Base-by-base conservation (phyloP, 176 grass and related monocot species). In the Aegilops umbellulata region DNA sequence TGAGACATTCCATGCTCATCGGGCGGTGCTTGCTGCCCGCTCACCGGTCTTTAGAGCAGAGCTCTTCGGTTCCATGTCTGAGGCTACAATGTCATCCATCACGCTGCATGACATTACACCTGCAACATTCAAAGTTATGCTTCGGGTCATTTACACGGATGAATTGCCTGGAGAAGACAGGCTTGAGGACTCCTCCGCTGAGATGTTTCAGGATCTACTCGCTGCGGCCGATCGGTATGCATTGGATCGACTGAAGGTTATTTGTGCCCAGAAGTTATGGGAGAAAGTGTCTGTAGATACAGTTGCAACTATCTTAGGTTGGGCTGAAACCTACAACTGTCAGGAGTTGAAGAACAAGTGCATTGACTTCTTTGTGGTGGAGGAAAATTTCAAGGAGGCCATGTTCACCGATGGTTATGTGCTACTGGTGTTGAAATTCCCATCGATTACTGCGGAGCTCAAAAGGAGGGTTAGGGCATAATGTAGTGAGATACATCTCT, bases 201-300 rank as follows among this genome's bases (percentile, higher is more conserved):
- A 53, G 10, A 14, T 72, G 41, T 6, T 84, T 8, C 39, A 12
- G 8, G 17, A 41, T 32, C 17, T 86, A 8, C 86, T 93, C 7
- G 86, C 49, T n/a, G 94, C 80, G 1, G 94, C 94, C 0, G 91
- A 95, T 62, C 84, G 84, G 10, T 95, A 93, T 7, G 84, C 76
- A 0, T 19, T 95, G 69, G 86, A 95, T 2, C 32, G 94, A 1
- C 64, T 95, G 29, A 95, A 90, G 85, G 10, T 88, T 22, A 36
- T 84, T 23, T 92, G 90, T 24, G 90, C 90, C 6, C 58, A 49
- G 10, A 83, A 49, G 26, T 1, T 95, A 32, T 87, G 83, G 76
- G 62, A 81, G 22, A 71, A 53, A 79, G 67, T 93, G 12, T 78
- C 76, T 14, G 60, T 83, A 0, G 78, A 91, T 10, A 86, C 83